Base-by-base conservation (phyloP, 2,329 filamentous ascomycete genomes). In the Penicillium sp. region DNA sequence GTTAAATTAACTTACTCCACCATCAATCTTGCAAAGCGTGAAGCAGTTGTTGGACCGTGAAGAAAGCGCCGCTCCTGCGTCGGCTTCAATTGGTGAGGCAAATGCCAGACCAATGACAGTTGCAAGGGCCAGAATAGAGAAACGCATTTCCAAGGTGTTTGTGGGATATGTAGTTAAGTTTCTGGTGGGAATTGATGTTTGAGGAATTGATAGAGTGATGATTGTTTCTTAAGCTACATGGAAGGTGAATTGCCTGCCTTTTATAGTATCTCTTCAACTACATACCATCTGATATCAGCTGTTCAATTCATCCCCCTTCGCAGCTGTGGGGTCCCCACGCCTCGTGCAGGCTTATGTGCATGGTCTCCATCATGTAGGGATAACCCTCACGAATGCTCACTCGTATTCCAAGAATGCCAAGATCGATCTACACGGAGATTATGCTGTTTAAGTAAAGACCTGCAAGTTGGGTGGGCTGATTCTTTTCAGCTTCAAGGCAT, bases 11-110 rank as follows among this genome's bases (percentile, higher is more conserved):
- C 50, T n/a, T 12, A 46, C 50, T 25, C 50, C 50, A 15, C 50
- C 50, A 19, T 53, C 29, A n/a, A 46, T 46, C 21, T n/a, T 46
- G 29, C 50, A 53, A 15, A 53, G 40, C 1, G 50, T 53, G 21
- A 21, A 46, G 29, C 50, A 53, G 21, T 53, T 45, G 21, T 53
- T 53, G 29, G 15, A 6, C 29, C 13, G 50, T 6, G 13, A 21
- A 31, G 27, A 43, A 35, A 13, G 4, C 9, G 19, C 38, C 3
- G 19, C 19, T 23, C 19, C 27, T 27, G 23, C 23, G 3, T 42
- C 12, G 6, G 21, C 38, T 33, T 53, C 40, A 7, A 27, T n/a
- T 8, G 50, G 40, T 2, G 50, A 27, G 29, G 50, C 40, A 45
- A 45, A 4, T 2, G 40, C 40, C 13, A 53, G 29, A 8, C 50